Base-by-base conservation (phyloP, 1,139 yeast genomes). In the Citeromyces siamensis region DNA sequence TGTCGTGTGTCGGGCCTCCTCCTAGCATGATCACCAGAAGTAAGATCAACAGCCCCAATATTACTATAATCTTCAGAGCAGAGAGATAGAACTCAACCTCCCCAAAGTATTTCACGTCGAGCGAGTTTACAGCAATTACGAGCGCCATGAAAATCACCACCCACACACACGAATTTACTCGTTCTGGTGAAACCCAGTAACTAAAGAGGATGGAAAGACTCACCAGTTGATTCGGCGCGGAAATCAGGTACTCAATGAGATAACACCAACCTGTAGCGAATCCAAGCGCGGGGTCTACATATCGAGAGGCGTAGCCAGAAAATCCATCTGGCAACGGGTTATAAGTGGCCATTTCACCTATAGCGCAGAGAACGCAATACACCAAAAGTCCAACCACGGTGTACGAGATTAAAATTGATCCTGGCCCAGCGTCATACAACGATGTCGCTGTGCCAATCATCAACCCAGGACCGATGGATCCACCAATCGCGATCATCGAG, bases 281-380 rank as follows among this genome's bases (percentile, higher is more conserved):
- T 2, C 86, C 88, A 37, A 79, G 62, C 4, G 84, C 71, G 27
- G 76, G 79, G 46, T 78, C 85, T 40, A 71, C 74, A 48, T 75
- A 79, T 42, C 86, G 62, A 37, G 72, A 66, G 40, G 81, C 74
- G 51, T 77, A 79, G 46, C 81, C 78, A 20, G 84, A 73, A 53
- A 77, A 78, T 22, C 85, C 85, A 50, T 76, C 80, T 12, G 72
- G 65, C 47, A 78, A 60, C 14, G 86, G 86, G 39, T 75, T 64
- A 47, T 68, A 76, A 12, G 85, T 66, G n/a, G 85, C 82, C 61
- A 80, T 73, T 56, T 79, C 90, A 35, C 88, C 86, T 38, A 80
- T 61, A 12, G 76, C 77, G 44, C 75, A 62, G 83, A 79, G 75
- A 35, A 77, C 82, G 61, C 73, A 66, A 49, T 66, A 79, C 22